Evolutionary conservation across 176 grass and related monocot genomes (phyloP), one percentile per base, ranked within the genome.

Genomic region (Melocanna baccifera): DNA sequence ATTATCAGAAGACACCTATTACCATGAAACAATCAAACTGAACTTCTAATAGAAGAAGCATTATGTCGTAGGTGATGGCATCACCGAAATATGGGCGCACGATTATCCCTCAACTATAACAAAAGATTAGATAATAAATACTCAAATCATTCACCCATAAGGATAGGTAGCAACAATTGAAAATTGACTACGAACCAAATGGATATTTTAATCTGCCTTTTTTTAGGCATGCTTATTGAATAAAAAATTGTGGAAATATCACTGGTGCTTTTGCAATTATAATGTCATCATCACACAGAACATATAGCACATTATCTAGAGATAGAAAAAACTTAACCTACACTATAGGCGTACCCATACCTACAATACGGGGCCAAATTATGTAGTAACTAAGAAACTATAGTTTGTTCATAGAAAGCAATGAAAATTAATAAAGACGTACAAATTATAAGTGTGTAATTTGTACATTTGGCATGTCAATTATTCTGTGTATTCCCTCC

Each of bases 1-100:
- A 73, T 41, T 56, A 84, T 78, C 19, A 77, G 14, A 89, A 72
- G 14, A 89, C 62, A 83, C 23, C 58, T 53, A 61, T 36, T 42
- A 62, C 57, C 20, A 62, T 25, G 12, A 80, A 77, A 76, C 9
- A 76, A 74, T 76, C 63, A 67, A 78, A 58, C 62, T 55, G 12
- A 78, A 50, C 70, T 73, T 85, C 14, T 76, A 82, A 39, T 22
- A 29, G 69, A 71, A 69, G 41, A 64, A 70, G 62, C 23, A 68
- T 42, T 62, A 76, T 77, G 63, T 5, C 52, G 12, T 64, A 18
- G 18, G 14, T 39, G 7, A 80, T 80, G 58, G 14, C 32, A 43
- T 71, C 63, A 56, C 34, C 12, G 23, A 34, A 78, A 71, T 53
- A 84, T 45, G 22, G 5, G 28, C 5, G 29, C 3, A 55, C 36